phyloP scores from a whole-genome alignment of 805 yeast species.

The Saccharomycopsis sp. region DNA sequence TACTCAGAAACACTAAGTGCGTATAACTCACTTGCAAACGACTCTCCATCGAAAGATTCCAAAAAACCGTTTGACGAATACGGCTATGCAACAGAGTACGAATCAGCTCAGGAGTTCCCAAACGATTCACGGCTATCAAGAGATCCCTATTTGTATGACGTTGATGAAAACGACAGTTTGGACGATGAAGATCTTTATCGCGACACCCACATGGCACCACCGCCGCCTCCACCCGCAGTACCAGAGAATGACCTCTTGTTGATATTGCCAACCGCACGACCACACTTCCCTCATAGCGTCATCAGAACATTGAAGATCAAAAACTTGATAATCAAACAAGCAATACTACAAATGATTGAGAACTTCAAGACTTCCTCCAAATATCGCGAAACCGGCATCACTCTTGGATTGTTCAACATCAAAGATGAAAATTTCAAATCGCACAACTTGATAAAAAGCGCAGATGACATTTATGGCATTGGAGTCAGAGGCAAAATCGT shows the following conservation, averaged over 20 bases:
- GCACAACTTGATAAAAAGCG: conserved; percentile 6
- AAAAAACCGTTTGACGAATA: no score
- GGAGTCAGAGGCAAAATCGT: conserved; percentile 16
- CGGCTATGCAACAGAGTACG: no score
- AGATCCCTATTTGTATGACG: not conserved
- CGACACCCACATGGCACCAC: not conserved
- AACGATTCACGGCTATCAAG: no score
- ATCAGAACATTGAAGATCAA: conserved; percentile 12
- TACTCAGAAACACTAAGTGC: no score
- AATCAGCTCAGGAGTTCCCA: no score
- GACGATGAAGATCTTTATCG: not conserved
- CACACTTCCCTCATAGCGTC: conserved; percentile 13
- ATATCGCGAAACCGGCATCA: not conserved
- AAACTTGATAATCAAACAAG: conserved; percentile 17
- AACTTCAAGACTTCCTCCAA: not conserved
- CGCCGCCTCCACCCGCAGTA: no score
- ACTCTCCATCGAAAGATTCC: no score
- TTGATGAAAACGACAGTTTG: not conserved
- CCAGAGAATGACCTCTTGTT: conserved; percentile 6
- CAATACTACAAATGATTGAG: conserved; percentile 12
- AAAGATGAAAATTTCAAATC: conserved; percentile 8
- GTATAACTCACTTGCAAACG: no score
- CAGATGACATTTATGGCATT: conserved; percentile 10
- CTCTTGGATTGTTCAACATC: conserved; percentile 13
- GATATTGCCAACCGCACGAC: conserved; percentile 10